Conservation (phyloP, 1,284 basidiomycete genomes). For the Tremellales sp. region DNA sequence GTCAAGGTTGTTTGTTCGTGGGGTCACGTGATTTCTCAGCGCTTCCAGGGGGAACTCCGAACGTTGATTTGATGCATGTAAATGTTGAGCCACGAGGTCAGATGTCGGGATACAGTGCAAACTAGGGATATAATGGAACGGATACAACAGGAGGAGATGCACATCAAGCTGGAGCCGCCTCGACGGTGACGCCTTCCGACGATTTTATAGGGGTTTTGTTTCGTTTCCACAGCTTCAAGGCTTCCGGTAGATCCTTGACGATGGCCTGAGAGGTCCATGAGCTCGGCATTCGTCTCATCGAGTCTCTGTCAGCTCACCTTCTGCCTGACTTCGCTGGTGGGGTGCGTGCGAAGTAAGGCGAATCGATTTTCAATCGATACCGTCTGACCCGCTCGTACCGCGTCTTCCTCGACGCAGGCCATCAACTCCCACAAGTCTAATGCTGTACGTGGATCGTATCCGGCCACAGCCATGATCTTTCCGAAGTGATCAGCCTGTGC, state of each 20-base stretch:
- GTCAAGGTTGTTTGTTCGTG: too few species aligned
- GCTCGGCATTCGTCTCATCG: neutral
- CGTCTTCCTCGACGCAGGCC: slow-evolving; percentile 51
- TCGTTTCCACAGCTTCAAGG: slow-evolving; percentile 48
- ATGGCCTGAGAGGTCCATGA: slow-evolving; percentile 29
- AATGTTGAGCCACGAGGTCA: too few species aligned
- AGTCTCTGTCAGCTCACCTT: slow-evolving; percentile 22
- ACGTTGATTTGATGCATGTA: too few species aligned
- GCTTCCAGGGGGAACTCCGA: too few species aligned
- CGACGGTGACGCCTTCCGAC: too few species aligned
- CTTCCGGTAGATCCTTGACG: slow-evolving; percentile 43
- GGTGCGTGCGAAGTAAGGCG: slow-evolving; percentile 52
- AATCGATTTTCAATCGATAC: slow-evolving; percentile 40
- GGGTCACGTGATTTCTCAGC: too few species aligned
- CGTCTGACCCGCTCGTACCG: slow-evolving; percentile 33
- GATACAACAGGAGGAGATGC: too few species aligned
- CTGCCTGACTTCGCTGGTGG: slow-evolving; percentile 50
- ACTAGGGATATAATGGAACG: too few species aligned
- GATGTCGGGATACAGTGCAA: too few species aligned
- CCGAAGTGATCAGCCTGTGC: neutral
- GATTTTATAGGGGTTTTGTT: too few species aligned
- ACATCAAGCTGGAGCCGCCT: too few species aligned
- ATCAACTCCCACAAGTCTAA: slow-evolving; percentile 53
- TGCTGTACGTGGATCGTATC: slow-evolving; percentile 53
- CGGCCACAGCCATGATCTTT: slow-evolving; percentile 50